Conservation (phyloP, 2,329 filamentous ascomycete genomes). For the Xylariomycetidae sp. region DNA sequence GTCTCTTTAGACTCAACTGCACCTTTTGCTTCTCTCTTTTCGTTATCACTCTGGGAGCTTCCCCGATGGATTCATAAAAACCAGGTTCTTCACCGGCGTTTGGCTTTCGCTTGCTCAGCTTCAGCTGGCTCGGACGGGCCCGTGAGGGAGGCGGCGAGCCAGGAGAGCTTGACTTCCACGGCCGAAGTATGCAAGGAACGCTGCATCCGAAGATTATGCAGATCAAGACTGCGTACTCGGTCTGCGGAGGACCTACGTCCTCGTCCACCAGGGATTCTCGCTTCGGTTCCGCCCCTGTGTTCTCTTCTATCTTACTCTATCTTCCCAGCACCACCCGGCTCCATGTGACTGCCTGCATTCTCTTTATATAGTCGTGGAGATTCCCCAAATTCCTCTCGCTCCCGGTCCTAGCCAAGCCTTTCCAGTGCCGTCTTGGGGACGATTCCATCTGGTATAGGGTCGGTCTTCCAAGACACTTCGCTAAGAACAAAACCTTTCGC, state of each 20-base stretch:
- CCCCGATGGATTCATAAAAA: background rate
- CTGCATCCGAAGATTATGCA: background rate
- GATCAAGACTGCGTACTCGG: background rate
- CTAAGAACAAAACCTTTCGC: background rate
- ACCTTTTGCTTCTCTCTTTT: too few species aligned
- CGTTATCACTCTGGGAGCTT: too few species aligned
- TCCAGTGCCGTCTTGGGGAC: background rate
- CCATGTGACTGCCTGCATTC: background rate
- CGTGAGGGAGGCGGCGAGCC: too few species aligned
- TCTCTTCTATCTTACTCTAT: too few species aligned
- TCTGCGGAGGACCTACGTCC: background rate
- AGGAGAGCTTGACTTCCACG: background rate
- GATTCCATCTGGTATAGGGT: background rate
- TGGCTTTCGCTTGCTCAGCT: background rate
- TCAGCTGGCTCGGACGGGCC: background rate
- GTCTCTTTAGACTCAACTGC: too few species aligned
- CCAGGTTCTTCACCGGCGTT: background rate
- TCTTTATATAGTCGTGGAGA: background rate
- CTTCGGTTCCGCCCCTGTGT: too few species aligned
- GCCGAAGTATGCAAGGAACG: background rate
- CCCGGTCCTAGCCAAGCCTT: background rate
- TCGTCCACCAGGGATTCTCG: too few species aligned
- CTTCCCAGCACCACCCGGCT: background rate
- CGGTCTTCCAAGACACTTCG: background rate
- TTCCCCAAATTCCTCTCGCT: background rate